Evolutionary conservation across 1,139 yeast species (phyloP), one percentile per base, ranked within the genome.

Genomic region (Yamadazyma dendronema): DNA sequence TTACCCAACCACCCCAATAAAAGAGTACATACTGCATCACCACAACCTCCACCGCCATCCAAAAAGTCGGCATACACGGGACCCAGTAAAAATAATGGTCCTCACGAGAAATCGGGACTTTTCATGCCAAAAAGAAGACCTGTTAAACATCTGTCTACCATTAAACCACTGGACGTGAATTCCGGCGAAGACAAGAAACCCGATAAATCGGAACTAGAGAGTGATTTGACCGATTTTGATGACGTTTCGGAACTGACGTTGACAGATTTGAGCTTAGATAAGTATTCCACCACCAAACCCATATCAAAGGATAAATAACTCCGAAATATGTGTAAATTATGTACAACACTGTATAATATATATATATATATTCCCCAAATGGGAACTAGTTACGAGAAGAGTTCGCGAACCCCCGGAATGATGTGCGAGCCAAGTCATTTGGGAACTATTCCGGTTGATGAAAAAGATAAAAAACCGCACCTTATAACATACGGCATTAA

Each of bases 161-260:
- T 8, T 16, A 12, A 23, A n/a, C 15, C 21, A 16, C 15, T 22
- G 9, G n/a, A n/a, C 38, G 35, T 9, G 31, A 23, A 15, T 6
- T 7, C 22, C 9, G 9, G 9, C 22, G 22, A 7, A 7, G 22
- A 19, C 22, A 19, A 19, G 9, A 19, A 19, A 9, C 32, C 34
- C 26, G 41, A 33, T 15, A 28, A 40, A 15, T 12, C 32, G 5
- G 42, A 39, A 8, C 12, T 37, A 11, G 44, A 43, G 28, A 42
- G 46, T 33, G 64, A 61, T 35, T 42, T 60, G 22, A 59, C 63
- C 4, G 66, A 61, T 32, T 53, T 56, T 33, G 66, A 61, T 34
- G 63, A 59, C 32, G 52, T 45, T 1, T 31, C 39, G 7, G 40
- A 38, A 39, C 34, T 45, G 33, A 26, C 54, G 45, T 33, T 40